phyloP scores from a whole-genome alignment of 352 stramenopile genomes.

The Phytophthora quininea region DNA sequence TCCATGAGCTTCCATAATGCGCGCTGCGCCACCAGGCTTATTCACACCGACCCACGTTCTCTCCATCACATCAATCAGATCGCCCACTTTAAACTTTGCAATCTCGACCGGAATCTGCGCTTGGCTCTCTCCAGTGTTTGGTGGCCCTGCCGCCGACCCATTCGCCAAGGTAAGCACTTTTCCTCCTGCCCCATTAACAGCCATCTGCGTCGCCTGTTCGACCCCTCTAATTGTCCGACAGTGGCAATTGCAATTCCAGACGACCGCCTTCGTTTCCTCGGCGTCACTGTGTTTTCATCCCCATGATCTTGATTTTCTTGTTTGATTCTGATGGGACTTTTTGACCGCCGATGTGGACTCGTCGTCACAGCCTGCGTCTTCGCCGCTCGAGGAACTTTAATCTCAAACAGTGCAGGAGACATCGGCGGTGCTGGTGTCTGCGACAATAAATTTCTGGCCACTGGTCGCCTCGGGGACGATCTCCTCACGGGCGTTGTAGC shows the following conservation, averaged over 20 bases:
- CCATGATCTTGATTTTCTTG: neutral
- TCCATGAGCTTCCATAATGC: conserved; percentile 71
- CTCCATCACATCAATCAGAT: conserved; percentile 87
- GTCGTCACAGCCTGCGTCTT: neutral
- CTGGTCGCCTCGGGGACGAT: conserved; percentile 15
- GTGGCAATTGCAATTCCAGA: conserved; percentile 4
- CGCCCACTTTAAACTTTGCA: conserved; percentile 54
- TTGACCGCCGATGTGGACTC: neutral
- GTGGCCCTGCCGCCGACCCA: conserved; percentile 13
- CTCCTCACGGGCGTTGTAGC: conserved; percentile 14
- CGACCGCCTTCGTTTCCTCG: conserved; percentile 25
- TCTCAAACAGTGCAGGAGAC: conserved; percentile 38
- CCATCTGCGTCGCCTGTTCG: conserved; percentile 1
- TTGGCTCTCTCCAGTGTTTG: conserved; percentile 22
- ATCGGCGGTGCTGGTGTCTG: conserved; percentile 18
- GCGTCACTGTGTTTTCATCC: conserved; percentile 16
- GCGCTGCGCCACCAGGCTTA: conserved; percentile 87
- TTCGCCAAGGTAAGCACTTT: neutral
- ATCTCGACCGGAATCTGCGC: conserved; percentile 8
- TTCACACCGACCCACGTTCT: conserved; percentile 93
- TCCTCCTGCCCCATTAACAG: conserved; percentile 4
- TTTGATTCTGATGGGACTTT: conserved; percentile 6
- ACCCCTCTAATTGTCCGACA: neutral
- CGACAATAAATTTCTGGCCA: conserved; percentile 14
- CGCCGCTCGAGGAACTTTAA: conserved; percentile 9